These are phyloP conservation scores for Tardiomyces depauwii DNA, from an alignment of 1,139 yeast genomes.

Conservation along the genomic window DNA sequence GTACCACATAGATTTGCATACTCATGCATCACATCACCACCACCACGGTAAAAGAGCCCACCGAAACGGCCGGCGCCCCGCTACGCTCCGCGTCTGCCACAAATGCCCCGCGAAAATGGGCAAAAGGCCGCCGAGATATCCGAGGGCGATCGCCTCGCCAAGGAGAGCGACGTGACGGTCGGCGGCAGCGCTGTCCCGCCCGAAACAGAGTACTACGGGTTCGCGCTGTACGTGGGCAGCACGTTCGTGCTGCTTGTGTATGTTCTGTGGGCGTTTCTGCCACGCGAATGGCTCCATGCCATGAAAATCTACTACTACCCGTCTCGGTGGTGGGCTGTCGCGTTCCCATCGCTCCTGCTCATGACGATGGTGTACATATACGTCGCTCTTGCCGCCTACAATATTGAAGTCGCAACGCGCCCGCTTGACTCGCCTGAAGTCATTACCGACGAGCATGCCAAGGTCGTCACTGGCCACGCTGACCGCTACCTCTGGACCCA, in stretches of 20 bases:
- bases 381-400: slow-evolving; percentile 57
- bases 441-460: slow-evolving; percentile 58
- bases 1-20: too few species aligned
- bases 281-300: slow-evolving; percentile 39
- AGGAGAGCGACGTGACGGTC: slow-evolving; percentile 67
- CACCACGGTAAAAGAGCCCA: too few species aligned
- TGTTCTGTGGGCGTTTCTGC: slow-evolving; percentile 60
- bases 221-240: slow-evolving; percentile 59
- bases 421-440: slow-evolving; percentile 47
- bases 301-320: slow-evolving; percentile 66
- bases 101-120: too few species aligned
- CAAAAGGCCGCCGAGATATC: slow-evolving; percentile 9
- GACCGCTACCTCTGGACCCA: slow-evolving; percentile 34
- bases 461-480: slow-evolving; percentile 28
- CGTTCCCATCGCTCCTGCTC: slow-evolving; percentile 58
- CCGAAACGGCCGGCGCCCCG: too few species aligned
- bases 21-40: too few species aligned
- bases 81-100: too few species aligned
- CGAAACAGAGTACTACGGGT: slow-evolving; percentile 72
- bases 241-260: slow-evolving; percentile 41
- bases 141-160: slow-evolving; percentile 44
- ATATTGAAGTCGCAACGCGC: slow-evolving; percentile 59
- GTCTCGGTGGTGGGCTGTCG: slow-evolving; percentile 79
- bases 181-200: slow-evolving; percentile 51
- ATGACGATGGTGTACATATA: slow-evolving; percentile 64